Conservation (phyloP, 1,139 yeast species). For the Waltiozyma sp. region DNA sequence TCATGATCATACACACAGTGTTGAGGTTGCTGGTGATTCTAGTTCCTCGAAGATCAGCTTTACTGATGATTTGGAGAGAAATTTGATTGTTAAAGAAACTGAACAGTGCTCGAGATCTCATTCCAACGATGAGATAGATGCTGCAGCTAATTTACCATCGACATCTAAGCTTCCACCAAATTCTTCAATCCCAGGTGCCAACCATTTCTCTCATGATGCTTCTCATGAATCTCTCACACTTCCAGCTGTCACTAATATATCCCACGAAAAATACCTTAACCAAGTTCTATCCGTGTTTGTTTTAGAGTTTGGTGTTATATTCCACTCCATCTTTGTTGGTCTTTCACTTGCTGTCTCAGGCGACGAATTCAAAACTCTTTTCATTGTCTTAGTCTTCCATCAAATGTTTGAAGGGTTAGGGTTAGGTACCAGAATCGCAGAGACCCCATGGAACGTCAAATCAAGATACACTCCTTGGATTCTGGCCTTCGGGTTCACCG, state of each 20-base stretch:
- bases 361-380: constrained; percentile 65
- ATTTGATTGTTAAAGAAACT: neutral
- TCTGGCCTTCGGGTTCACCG: constrained; percentile 46
- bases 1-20: neutral
- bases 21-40: constrained; percentile 4
- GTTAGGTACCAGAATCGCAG: constrained; percentile 75
- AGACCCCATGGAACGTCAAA: constrained; percentile 45
- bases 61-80: neutral
- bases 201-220: constrained; percentile 38
- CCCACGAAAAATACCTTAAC: constrained; percentile 14
- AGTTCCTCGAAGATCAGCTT: neutral
- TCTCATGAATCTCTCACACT: constrained; percentile 45
- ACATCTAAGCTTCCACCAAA: neutral
- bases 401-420: constrained; percentile 93
- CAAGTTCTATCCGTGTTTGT: constrained; percentile 46
- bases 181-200: constrained; percentile 18
- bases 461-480: constrained; percentile 46
- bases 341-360: constrained; percentile 65
- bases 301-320: constrained; percentile 68
- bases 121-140: neutral
- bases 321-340: constrained; percentile 77
- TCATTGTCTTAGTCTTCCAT: constrained; percentile 77
- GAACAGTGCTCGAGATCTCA: neutral
- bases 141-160: neutral
- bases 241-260: constrained; percentile 3